Evolutionary conservation across 2,329 filamentous ascomycete species (phyloP).

Genomic region (Aspergillus phoenicis): DNA sequence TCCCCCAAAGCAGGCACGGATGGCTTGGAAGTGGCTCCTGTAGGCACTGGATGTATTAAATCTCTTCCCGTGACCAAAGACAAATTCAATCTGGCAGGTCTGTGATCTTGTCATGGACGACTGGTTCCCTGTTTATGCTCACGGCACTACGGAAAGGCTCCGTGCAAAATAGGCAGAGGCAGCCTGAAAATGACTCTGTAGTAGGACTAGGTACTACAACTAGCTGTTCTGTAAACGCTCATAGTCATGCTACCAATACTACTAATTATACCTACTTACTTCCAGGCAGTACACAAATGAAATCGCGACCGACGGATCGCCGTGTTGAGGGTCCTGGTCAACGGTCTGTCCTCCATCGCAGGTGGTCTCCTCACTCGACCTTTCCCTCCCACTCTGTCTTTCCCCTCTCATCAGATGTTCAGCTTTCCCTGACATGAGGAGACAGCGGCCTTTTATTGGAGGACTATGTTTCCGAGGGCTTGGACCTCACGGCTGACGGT

Average conservation of each 20-base stretch:
- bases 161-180: too few relatives aligned
- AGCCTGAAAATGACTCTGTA: too few relatives aligned
- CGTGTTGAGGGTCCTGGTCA: not conserved
- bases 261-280: too few relatives aligned
- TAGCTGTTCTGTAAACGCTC: too few relatives aligned
- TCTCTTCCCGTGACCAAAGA: not conserved
- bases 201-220: too few relatives aligned
- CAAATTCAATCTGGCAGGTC: not conserved
- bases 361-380: not conserved
- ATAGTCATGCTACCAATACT: not conserved
- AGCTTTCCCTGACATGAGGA: not conserved
- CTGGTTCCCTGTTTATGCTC: not conserved
- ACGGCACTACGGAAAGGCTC: not conserved
- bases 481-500: slow-evolving; percentile 17
- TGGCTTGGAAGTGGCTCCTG: not conserved
- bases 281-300: too few relatives aligned
- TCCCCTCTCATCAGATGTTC: not conserved
- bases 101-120: not conserved
- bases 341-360: not conserved
- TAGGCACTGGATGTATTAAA: slow-evolving; percentile 5
- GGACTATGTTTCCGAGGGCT: slow-evolving; percentile 23
- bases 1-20: not conserved
- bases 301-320: not conserved
- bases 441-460: slow-evolving; percentile 14
- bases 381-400: too few relatives aligned